Conservation (phyloP, 352 stramenopile genomes). For the Pythium dissimile region DNA sequence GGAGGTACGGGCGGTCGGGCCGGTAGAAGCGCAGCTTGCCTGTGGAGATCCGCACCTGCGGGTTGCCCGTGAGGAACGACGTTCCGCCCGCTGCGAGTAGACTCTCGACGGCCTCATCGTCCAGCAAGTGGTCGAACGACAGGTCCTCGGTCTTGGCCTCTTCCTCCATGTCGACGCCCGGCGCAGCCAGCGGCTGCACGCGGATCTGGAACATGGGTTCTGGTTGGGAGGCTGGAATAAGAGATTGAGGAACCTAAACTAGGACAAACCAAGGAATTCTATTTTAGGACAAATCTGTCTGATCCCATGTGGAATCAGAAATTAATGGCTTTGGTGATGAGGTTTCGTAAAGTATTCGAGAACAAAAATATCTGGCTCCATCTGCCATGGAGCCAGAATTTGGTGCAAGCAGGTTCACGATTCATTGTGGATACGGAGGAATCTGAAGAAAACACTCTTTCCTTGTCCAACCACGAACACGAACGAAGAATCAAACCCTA, state of each 20-base stretch:
- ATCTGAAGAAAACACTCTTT: background rate
- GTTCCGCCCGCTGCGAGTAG: conserved; percentile 28
- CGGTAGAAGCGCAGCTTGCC: conserved; percentile 84
- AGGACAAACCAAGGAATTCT: too few species aligned
- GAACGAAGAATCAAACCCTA: too few species aligned
- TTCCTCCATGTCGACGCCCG: conserved; percentile 21
- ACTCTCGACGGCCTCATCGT: conserved; percentile 27
- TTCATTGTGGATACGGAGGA: too few species aligned
- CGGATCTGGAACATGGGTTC: conserved; percentile 81
- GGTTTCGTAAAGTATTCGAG: background rate
- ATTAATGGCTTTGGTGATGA: background rate
- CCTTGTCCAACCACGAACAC: background rate
- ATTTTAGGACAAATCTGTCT: too few species aligned
- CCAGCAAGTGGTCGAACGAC: conserved; percentile 27
- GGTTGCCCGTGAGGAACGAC: conserved; percentile 72
- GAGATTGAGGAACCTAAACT: background rate
- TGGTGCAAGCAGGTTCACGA: background rate
- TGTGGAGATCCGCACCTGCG: conserved; percentile 70
- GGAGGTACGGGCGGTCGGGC: conserved; percentile 54
- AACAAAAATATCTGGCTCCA: too few species aligned
- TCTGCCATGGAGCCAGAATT: background rate
- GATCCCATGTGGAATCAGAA: background rate
- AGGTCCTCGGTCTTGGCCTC: conserved; percentile 33
- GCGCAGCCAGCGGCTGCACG: conserved; percentile 38
- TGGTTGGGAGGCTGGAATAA: background rate